Evolutionary conservation across 371 early-diverging fungal species (phyloP).

Genomic region (Blakeslea trispora): DNA sequence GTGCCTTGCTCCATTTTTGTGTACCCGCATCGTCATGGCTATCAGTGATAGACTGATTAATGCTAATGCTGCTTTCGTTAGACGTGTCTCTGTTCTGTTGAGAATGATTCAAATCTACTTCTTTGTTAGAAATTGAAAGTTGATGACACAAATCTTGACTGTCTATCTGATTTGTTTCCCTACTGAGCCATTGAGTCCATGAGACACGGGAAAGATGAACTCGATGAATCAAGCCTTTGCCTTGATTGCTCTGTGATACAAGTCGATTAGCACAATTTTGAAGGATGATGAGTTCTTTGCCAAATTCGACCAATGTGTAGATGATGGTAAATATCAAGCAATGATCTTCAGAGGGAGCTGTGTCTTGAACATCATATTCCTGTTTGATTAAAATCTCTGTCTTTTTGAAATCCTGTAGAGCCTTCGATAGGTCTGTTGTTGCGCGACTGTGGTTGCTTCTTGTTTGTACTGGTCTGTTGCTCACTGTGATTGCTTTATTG

Average conservation of each 20-base stretch:
- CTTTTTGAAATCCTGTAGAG: constrained; percentile 20
- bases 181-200: constrained; percentile 26
- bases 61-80: not conserved
- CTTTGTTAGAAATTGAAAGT: no score
- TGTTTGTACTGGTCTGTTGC: not conserved
- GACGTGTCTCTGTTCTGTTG: constrained; percentile 10
- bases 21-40: not conserved
- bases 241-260: constrained; percentile 6
- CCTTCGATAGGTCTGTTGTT: constrained; percentile 9
- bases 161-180: constrained; percentile 9
- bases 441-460: not conserved
- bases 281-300: constrained; percentile 25
- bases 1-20: not conserved
- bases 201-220: constrained; percentile 32
- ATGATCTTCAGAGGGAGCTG: constrained; percentile 39
- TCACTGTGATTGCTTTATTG: constrained; percentile 23
- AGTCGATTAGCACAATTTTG: constrained; percentile 21
- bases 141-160: constrained; percentile 16
- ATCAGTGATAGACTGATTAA: not conserved
- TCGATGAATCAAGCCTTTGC: constrained; percentile 6
- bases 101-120: constrained; percentile 32
- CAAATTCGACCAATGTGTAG: constrained; percentile 31
- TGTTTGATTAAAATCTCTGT: constrained; percentile 28
- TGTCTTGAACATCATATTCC: constrained; percentile 21
- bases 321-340: constrained; percentile 39